phyloP scores from a whole-genome alignment of 169 alveolate genomes.

The Pseudocohnilembus persalinus region DNA sequence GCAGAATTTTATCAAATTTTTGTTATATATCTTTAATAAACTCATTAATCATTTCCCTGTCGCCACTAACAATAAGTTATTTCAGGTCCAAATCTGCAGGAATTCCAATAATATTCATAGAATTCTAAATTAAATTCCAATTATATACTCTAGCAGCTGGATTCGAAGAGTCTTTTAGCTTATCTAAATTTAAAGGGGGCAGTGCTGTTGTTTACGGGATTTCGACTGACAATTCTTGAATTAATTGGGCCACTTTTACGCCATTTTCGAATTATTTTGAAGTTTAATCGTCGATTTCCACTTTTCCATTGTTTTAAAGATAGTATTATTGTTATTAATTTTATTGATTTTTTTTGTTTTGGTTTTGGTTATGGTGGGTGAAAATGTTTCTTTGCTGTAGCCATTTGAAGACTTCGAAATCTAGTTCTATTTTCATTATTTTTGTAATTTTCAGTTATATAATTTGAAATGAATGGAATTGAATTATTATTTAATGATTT shows the following conservation, averaged over 20 bases:
- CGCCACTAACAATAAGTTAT: constrained; percentile 42
- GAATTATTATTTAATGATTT: too few species aligned
- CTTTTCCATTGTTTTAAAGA: neutral
- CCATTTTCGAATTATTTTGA: neutral
- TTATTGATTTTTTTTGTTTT: too few species aligned
- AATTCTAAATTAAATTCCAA: constrained; percentile 43
- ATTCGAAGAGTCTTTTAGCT: constrained; percentile 34
- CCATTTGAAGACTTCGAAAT: neutral
- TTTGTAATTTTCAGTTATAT: neutral
- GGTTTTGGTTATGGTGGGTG: neutral
- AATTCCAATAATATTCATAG: constrained; percentile 39
- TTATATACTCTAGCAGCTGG: constrained; percentile 42
- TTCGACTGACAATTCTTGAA: neutral
- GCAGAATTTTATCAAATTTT: constrained; percentile 26
- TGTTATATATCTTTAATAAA: constrained; percentile 40
- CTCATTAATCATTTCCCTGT: constrained; percentile 49
- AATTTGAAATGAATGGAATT: too few species aligned
- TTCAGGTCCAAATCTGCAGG: constrained; percentile 44
- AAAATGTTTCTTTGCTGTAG: too few species aligned
- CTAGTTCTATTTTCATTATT: neutral
- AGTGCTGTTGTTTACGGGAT: neutral
- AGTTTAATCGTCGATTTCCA: neutral
- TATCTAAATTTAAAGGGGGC: constrained; percentile 7
- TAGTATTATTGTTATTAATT: too few species aligned
- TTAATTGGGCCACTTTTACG: neutral